Evolutionary conservation across 2,329 filamentous ascomycete genomes (phyloP), one percentile per base, ranked within the genome.

Genomic region (Aspergillus tubingensis): DNA sequence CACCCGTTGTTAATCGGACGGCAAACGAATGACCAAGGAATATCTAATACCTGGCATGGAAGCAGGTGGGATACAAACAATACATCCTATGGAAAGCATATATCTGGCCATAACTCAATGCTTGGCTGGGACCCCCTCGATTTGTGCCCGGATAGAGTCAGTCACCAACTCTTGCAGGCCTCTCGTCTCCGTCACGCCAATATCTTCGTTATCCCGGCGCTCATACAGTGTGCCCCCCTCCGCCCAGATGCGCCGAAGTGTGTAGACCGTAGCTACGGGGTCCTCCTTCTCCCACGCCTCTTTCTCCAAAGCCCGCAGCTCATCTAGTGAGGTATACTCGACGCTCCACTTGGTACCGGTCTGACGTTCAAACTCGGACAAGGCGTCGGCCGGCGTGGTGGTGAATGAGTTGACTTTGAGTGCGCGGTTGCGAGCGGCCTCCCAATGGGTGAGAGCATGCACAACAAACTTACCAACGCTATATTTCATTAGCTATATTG

Each of bases 401-500:
- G 88, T 87, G 65, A 91, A 92, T 0, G 88, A 91, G 68, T 91
- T 88, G 1, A 91, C 86, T 60, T 85, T 88, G 36, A 91, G 75
- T 0, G 85, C 82, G 56, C 83, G 82, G 64, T 85, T 84, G 36
- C 79, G 79, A 0, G 85, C 80, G 5, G 74, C 78, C 8, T 82
- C 74, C 2, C 86, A 85, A 60, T 87, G 83, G 15, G 79, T 80
- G 13, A 91, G 79, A 0, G 87, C 83, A 0, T 85, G 85, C 1
- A 86, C 85, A 1, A 91, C 81, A 23, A 89, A 81, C 58, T 84
- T 86, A 4, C 89, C 89, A 8, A 91, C 88, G 67, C 86, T 88
- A 15, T 13, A 21, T 2, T 8, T n/a, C 39, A 5, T 61, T 43
- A 57, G 25, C 3, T 38, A 11, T 19, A 7, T 39, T 5, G 27